Percentiles rank a stretch among this genome's conserved stretches.
These are phyloP conservation scores for Neoscytalidium dimidiatum DNA, from an alignment of 2,329 filamentous ascomycete genomes.

Conservation along the genomic window DNA sequence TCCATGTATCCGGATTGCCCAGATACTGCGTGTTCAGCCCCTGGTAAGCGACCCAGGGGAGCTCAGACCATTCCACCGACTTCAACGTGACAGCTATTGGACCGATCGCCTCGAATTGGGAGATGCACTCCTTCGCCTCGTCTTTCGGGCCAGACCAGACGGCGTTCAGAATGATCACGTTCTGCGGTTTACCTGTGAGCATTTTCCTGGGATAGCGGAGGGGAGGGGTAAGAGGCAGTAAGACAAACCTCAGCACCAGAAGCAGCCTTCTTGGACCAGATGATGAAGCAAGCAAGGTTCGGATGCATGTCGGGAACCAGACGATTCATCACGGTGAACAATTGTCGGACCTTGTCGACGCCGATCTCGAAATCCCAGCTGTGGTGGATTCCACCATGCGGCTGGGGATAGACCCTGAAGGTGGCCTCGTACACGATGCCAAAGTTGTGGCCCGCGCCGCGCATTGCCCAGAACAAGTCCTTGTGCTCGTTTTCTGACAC, in stretches of 20 bases:
- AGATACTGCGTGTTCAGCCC: not conserved
- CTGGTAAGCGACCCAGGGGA: not conserved
- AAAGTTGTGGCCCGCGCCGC: constrained; percentile 50
- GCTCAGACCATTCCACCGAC: not conserved
- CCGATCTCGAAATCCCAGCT: not conserved
- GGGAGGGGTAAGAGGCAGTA: not conserved
- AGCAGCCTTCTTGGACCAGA: not conserved
- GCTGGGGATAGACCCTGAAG: constrained; percentile 1
- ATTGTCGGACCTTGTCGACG: not conserved
- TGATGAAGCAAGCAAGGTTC: not conserved
- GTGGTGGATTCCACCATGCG: constrained; percentile 1
- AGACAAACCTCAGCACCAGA: not conserved
- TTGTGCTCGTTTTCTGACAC: constrained; percentile 47
- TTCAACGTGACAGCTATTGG: not conserved
- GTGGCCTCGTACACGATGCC: constrained; percentile 36
- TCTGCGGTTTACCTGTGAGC: not conserved
- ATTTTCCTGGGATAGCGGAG: not conserved
- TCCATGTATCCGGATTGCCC: not conserved
- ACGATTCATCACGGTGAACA: not conserved
- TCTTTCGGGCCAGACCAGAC: not conserved
- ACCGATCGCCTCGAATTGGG: not conserved
- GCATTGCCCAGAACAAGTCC: constrained; percentile 53
- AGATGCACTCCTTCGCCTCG: not conserved
- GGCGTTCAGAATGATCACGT: not conserved
- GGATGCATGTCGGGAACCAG: not conserved